Base-by-base conservation (phyloP, 306 rosid genomes). In the Aeschynomene evenia region DNA sequence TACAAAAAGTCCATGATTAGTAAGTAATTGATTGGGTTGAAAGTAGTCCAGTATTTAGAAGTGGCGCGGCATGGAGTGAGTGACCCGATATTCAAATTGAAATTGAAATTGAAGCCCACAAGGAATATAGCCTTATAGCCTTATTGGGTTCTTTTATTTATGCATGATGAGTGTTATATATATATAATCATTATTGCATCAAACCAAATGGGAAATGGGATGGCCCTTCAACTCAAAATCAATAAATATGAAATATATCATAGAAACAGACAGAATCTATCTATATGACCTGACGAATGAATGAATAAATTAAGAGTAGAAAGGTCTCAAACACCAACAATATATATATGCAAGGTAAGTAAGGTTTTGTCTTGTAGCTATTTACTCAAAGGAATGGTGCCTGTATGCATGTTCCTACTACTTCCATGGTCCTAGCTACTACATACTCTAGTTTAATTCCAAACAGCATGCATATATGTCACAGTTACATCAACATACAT, bases 311-410 rank as follows among this genome's bases (percentile, higher is more conserved):
- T 55, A 57, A 33, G 52, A 65, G 63, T 2, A 49, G 43, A 37
- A 48, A 28, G 51, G 20, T 21, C 68, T 76, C 28, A 63, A 54
- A 76, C 46, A 28, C 62, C 72, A 63, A 43, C 56, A 56, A n/a
- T n/a, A n/a, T n/a, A n/a, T n/a, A n/a, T n/a, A n/a, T n/a, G n/a
- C n/a, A n/a, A n/a, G n/a, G n/a, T 37, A 48, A 48, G 13, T 20
- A 28, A 64, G 15, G 14, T 40, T 12, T 40, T 13, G 48, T 40
- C 48, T 40, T 40, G 6, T 40, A 40, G 48, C 4, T 15, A 31
- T 22, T 57, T 23, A 49, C 37, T 18, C 63, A 21, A 55, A 21
- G 24, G 24, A 34, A 70, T 15, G 49, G 70, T 75, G 63, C 14
- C 42, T 60, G 39, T 60, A 66, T 75, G 63, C 14, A 49, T 60